phyloP scores from a whole-genome alignment of 352 stramenopile genomes.

The Globisporangium cystogenes region DNA sequence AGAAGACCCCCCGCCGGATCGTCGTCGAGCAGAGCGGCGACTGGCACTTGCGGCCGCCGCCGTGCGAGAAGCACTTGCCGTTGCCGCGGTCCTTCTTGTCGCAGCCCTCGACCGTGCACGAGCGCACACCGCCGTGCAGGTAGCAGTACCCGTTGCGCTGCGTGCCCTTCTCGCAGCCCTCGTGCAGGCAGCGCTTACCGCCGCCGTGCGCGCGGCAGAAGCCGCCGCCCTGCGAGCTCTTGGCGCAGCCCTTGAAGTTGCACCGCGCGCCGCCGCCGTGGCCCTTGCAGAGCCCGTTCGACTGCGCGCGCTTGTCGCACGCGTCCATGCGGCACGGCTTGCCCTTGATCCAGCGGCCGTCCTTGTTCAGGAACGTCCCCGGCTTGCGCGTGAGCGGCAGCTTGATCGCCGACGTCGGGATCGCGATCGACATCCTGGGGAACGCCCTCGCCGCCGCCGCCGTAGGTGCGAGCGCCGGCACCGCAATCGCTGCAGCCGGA shows the following conservation, averaged over 20 bases:
- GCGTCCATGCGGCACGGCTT: conserved; percentile 69
- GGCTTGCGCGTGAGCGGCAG: conserved; percentile 56
- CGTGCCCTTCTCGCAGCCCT: conserved; percentile 72
- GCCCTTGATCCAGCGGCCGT: conserved; percentile 85
- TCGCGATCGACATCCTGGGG: conserved; percentile 19
- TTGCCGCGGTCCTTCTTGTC: conserved; percentile 84
- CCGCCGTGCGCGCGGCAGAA: conserved; percentile 74
- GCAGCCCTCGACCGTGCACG: conserved; percentile 62
- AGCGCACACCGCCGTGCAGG: conserved; percentile 66
- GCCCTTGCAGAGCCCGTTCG: conserved; percentile 73
- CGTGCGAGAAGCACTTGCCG: conserved; percentile 77
- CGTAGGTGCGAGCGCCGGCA: neutral
- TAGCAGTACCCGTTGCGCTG: conserved; percentile 83
- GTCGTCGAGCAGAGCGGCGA: conserved; percentile 55
- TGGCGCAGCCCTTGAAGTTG: conserved; percentile 63
- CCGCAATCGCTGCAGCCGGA: conserved; percentile 1
- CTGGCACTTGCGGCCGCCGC: conserved; percentile 67
- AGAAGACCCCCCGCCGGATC: conserved; percentile 59
- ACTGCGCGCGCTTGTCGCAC: conserved; percentile 78
- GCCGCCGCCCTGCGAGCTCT: conserved; percentile 68
- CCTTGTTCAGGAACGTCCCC: conserved; percentile 85
- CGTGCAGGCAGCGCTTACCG: conserved; percentile 71
- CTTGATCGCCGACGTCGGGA: conserved; percentile 17
- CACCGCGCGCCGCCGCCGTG: conserved; percentile 79
- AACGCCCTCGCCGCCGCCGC: conserved; percentile 18